These are phyloP conservation scores for Penicillium occitanis DNA, from an alignment of 2,329 filamentous ascomycete species.

Conservation along the genomic window DNA sequence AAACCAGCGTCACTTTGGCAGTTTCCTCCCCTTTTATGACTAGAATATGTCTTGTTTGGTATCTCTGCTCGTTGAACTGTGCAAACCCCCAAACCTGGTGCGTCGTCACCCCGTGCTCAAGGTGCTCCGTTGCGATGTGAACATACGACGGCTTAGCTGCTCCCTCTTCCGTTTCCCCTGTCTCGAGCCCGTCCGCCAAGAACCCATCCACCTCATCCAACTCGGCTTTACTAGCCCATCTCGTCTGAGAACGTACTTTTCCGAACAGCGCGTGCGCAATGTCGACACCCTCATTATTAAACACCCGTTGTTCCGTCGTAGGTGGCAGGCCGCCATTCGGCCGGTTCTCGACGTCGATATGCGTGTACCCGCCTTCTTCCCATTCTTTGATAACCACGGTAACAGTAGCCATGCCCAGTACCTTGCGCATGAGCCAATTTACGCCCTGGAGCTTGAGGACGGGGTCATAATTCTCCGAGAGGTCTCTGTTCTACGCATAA, in stretches of 20 bases:
- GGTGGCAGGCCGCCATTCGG: constrained; percentile 4
- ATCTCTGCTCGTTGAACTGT: constrained; percentile 7
- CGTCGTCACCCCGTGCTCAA: background rate
- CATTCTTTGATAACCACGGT: constrained; percentile 5
- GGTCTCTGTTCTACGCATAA: constrained; percentile 1
- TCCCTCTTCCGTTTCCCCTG: background rate
- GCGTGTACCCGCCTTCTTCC: constrained; percentile 1
- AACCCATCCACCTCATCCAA: background rate
- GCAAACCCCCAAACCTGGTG: constrained; percentile 9
- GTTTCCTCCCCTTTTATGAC: background rate
- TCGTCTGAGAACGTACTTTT: background rate
- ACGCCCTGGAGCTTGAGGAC: constrained; percentile 8
- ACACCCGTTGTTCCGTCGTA: background rate
- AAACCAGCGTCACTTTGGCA: constrained; percentile 1
- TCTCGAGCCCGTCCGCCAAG: background rate
- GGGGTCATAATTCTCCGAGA: constrained; percentile 5
- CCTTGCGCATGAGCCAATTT: constrained; percentile 10
- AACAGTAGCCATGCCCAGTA: constrained; percentile 9
- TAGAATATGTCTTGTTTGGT: constrained; percentile 5
- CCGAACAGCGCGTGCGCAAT: background rate
- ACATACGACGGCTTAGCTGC: background rate
- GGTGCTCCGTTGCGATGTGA: background rate
- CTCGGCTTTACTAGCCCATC: background rate
- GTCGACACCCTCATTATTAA: background rate
- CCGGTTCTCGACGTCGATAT: constrained; percentile 8